Base-by-base conservation (phyloP, 2,329 filamentous ascomycete species). In the Leptodontidium sp. region DNA sequence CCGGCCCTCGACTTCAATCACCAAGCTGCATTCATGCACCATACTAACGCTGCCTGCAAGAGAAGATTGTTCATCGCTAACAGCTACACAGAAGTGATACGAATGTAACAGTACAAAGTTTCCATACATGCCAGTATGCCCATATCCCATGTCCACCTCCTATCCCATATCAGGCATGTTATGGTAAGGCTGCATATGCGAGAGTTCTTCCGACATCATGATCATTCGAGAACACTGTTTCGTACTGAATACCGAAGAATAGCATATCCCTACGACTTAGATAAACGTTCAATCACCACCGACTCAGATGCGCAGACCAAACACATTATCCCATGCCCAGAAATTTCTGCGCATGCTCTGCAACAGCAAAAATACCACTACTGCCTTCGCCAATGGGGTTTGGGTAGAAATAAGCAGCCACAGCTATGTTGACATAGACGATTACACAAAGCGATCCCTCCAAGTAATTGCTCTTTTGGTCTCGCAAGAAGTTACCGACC, bases 381-480 rank as follows among this genome's bases (percentile, higher is more conserved):
- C 29, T 24, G 26, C 49, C 40, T 29, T 53, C 32, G 4, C 49
- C 43, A 7, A 26, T 14, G 29, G 79, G 81, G 68, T 86, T 84
- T 2, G 87, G 87, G 71, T 86, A 88, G 75, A 85, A 88, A 71
- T 81, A 87, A 1, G 86, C 86, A 1, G 86, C 86, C 1, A 87
- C 85, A 12, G 87, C 87, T 72, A 90, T 87, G 38, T 86, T 85
- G 55, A 89, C 76, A 74, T 90, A 90, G 5, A 89, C 83, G 57
- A 92, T 86, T 21, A 97, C 88, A 72, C 93, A 93, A 21, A 98
- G 85, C 29, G 89, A 87, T 1, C 94, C 94, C 79, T 98, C 94
- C 4, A 98, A 86, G 77, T 97, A 98, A 77, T 97, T 97, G 70
- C 90, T 93, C 84, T 96, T 95, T 73, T 93, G 90, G 77, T 98